phyloP scores from a whole-genome alignment of 176 grass and related monocot genomes.

The Chloris gayana region DNA sequence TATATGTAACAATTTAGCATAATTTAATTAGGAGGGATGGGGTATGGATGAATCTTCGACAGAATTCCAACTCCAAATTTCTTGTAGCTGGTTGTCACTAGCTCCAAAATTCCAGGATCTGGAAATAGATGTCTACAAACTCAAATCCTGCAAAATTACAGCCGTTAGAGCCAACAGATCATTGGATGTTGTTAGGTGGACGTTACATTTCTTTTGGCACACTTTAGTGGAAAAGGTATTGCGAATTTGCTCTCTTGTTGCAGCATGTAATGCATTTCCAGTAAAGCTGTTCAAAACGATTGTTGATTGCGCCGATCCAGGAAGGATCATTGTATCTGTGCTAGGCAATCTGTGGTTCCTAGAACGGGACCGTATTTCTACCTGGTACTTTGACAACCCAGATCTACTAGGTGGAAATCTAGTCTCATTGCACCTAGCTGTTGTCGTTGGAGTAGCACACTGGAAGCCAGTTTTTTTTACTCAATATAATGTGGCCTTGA shows the following conservation, averaged over 20 bases:
- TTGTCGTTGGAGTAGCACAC: neutral
- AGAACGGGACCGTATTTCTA: neutral
- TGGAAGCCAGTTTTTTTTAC: neutral
- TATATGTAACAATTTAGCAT: constrained; percentile 13
- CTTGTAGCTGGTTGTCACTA: neutral
- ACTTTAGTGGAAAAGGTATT: neutral
- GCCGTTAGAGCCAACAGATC: neutral
- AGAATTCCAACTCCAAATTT: neutral
- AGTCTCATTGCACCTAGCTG: neutral
- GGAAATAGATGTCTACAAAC: neutral
- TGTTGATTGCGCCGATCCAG: neutral
- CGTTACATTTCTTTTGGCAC: no score
- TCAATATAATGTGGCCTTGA: constrained; percentile 1
- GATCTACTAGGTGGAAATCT: neutral
- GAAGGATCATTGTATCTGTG: neutral
- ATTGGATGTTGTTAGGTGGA: neutral
- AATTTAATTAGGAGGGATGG: neutral
- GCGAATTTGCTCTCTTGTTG: neutral
- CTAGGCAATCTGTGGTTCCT: neutral
- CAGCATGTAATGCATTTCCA: constrained; percentile 12
- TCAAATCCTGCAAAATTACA: neutral
- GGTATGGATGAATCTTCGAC: neutral
- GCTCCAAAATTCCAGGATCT: neutral
- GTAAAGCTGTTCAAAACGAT: neutral
- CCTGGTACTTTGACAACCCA: neutral